Conservation (phyloP, 805 yeast species). For the Wickerhamiella allomyrinae region DNA sequence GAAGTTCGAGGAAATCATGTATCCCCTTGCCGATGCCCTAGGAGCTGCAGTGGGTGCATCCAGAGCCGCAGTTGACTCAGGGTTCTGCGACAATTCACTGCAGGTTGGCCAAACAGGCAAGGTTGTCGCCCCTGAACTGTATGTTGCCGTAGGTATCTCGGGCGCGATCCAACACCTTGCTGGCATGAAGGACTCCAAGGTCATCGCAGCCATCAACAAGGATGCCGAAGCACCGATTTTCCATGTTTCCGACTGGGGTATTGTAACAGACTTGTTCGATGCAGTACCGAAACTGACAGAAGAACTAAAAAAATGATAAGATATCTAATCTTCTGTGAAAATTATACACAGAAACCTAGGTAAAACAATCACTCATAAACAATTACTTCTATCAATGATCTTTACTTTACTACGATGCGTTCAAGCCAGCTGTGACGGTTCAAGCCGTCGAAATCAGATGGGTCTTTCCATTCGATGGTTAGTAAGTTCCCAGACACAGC, state of each 20-base stretch:
- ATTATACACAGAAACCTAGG: too few relatives aligned
- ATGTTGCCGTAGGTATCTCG: slow-evolving; percentile 84
- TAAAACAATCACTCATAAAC: too few relatives aligned
- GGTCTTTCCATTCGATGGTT: too few relatives aligned
- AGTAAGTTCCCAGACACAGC: too few relatives aligned
- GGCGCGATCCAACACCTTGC: slow-evolving; percentile 98
- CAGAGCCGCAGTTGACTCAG: slow-evolving; percentile 95
- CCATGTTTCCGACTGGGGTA: slow-evolving; percentile 76
- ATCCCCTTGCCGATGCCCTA: slow-evolving; percentile 71
- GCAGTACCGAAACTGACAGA: slow-evolving; percentile 81
- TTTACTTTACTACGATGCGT: too few relatives aligned
- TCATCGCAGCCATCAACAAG: slow-evolving; percentile 86
- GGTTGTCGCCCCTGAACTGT: slow-evolving; percentile 90
- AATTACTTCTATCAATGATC: too few relatives aligned
- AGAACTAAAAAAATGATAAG: slow-evolving; percentile 30
- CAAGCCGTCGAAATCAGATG: too few relatives aligned
- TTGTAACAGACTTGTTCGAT: slow-evolving; percentile 79
- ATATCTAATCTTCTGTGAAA: too few relatives aligned
- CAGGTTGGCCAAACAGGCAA: slow-evolving; percentile 98
- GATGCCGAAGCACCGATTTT: slow-evolving; percentile 91
- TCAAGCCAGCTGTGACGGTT: too few relatives aligned
- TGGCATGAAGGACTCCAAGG: slow-evolving; percentile 94
- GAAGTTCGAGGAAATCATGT: slow-evolving; percentile 59
- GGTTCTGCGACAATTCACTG: slow-evolving; percentile 86
- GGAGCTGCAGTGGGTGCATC: slow-evolving; percentile 95